Base-by-base conservation (phyloP, 2,329 filamentous ascomycete species). In the Penicillium sp. region DNA sequence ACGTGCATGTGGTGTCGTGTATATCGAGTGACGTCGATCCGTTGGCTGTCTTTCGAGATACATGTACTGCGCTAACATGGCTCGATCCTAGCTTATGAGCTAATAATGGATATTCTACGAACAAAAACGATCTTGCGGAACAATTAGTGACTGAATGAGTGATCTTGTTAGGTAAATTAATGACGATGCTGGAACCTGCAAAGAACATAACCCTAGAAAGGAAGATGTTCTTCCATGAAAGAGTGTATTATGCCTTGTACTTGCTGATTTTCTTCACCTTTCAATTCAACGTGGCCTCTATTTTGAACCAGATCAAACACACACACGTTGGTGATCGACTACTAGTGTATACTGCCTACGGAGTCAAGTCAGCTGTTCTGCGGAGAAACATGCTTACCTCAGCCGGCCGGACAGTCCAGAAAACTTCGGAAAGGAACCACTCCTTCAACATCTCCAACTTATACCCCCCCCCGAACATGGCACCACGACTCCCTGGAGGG, bases 401-500 rank as follows among this genome's bases (percentile, higher is more conserved):
- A n/a, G 43, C 67, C 62, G 65, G 37, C 61, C 61, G n/a, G 10
- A 62, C 68, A n/a, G 10, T 14, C 14, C 22, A 30, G 28, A 68
- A 70, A 68, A 68, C 62, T 68, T 67, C 62, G 54, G 53, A 52
- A n/a, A 43, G 56, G 42, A 37, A 26, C 16, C 52, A 40, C 45
- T 45, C 55, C 54, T 54, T 52, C 52, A 55, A 58, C 38, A 42
- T n/a, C 58, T 40, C 46, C 30, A 33, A 55, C 56, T 8, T 40
- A 14, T 26, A 46, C 14, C 2, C 42, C 5, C 42, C 56, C 61
- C 28, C 52, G 62, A 64, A 60, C 59, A 78, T 78, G 76, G 66
- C 74, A 37, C 73, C 72, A n/a, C 73, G 75, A 61, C 69, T 78
- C 48, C 58, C 69, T 59, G 66, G 69, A 61, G 70, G 71, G 65